phyloP scores from a whole-genome alignment of 1,284 basidiomycete genomes.

The Clitocybe nebularis region DNA sequence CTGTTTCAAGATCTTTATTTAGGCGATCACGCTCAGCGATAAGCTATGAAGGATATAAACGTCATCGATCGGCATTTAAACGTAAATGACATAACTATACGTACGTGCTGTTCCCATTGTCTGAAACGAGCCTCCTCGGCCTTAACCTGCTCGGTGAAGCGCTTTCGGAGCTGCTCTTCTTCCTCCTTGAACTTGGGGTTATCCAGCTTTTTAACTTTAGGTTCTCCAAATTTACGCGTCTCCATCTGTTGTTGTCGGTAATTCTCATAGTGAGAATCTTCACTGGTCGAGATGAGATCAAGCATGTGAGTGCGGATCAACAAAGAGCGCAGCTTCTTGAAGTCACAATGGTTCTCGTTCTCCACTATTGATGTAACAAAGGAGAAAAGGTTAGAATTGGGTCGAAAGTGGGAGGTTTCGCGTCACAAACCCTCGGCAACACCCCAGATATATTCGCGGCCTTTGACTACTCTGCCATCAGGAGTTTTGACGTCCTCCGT shows the following conservation, averaged over 20 bases:
- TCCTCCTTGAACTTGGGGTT: slow-evolving; percentile 99
- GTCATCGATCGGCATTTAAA: slow-evolving; percentile 15
- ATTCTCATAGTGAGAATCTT: slow-evolving; percentile 96
- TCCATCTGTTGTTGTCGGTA: slow-evolving; percentile 99
- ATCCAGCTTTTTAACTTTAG: slow-evolving; percentile 98
- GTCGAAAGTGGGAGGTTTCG: slow-evolving; percentile 4
- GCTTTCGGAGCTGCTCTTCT: slow-evolving; percentile 93
- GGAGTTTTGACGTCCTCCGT: slow-evolving; percentile 90
- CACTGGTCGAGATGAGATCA: slow-evolving; percentile 93
- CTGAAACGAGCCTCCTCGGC: slow-evolving; percentile 96
- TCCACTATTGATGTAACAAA: slow-evolving; percentile 61
- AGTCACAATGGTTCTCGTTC: slow-evolving; percentile 99
- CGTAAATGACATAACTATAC: slow-evolving; percentile 26
- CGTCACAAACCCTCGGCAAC: slow-evolving; percentile 81
- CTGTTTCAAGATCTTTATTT: slow-evolving; percentile 94
- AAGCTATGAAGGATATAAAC: slow-evolving; percentile 68
- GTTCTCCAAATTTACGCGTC: slow-evolving; percentile 98
- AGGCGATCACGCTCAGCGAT: slow-evolving; percentile 95
- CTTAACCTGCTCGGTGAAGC: slow-evolving; percentile 99
- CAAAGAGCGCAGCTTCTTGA: slow-evolving; percentile 94
- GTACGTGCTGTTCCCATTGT: slow-evolving; percentile 98
- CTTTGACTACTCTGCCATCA: slow-evolving; percentile 94
- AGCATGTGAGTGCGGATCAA: slow-evolving; percentile 99
- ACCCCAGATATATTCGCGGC: slow-evolving; percentile 99
- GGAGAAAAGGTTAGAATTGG: neutral